Evolutionary conservation across 176 grass and related monocot species (phyloP), one percentile per base, ranked within the genome.

Genomic region (Puya raimondii): DNA sequence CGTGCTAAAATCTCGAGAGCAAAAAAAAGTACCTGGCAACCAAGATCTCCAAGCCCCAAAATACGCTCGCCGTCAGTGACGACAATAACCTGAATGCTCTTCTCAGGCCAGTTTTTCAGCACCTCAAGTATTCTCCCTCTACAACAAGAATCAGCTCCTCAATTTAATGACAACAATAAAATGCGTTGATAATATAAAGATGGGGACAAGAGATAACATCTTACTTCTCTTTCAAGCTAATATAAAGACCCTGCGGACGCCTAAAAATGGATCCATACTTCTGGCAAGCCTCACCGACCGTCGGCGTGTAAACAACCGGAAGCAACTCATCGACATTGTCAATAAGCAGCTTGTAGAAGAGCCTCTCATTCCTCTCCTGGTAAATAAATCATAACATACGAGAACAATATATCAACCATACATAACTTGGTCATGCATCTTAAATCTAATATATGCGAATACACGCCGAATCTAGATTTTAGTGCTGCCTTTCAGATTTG

Each of bases 201-300:
- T 2, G 11, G 26, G 29, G 49, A 48, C 20, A 17, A 48, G 17
- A 72, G 29, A 3, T 16, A 4, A 52, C 65, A 74, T 64, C 70
- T 15, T 78, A 96, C 92, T 86, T 96, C 42, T 96, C 92, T 61
- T 87, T 92, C 51, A 96, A 74, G 49, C 92, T 96, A 64, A 96
- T 81, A 63, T 83, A 92, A 49, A 96, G 82, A 14, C 92, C 92
- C 67, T 96, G 88, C 0, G 86, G 77, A 23, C 79, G 78, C 72
- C 76, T 82, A 69, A 96, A 91, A 72, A 92, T 92, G 3, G 88
- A 87, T 13, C 92, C 86, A 26, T 92, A 92, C 68, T 96, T 96
- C 79, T 92, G 88, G 82, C 92, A 96, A 20, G 92, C 92, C 83
- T 96, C 86, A n/a, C 92, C 92, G 7, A 96, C 88, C 48, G 92